Evolutionary conservation across 2,329 filamentous ascomycete genomes (phyloP).

Genomic region (Paraphoma chrysanthemicola): DNA sequence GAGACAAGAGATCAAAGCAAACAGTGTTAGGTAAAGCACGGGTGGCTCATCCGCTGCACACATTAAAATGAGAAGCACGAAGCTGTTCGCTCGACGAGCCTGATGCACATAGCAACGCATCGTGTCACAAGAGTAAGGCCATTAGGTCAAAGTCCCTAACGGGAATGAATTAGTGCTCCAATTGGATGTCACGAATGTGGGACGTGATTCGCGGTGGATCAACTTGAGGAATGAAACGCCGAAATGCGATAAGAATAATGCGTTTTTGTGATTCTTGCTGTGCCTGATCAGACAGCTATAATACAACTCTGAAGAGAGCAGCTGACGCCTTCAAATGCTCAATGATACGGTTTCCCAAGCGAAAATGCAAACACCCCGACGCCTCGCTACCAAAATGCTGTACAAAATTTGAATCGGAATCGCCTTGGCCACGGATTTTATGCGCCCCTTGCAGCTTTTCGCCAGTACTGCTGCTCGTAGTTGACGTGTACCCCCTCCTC

Average conservation of each 20-base stretch:
- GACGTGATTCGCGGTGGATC: neutral
- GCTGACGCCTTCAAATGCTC: constrained; percentile 32
- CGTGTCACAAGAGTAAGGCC: too few species aligned
- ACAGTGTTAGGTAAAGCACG: neutral
- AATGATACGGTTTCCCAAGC: constrained; percentile 18
- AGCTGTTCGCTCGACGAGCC: too few species aligned
- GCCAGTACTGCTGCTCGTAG: constrained; percentile 66
- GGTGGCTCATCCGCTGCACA: too few species aligned
- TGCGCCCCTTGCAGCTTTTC: constrained; percentile 50
- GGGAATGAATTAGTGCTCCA: too few species aligned
- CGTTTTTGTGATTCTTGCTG: neutral
- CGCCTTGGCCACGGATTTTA: constrained; percentile 2
- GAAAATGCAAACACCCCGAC: constrained; percentile 41
- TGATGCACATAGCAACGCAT: too few species aligned
- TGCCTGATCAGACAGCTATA: constrained; percentile 13
- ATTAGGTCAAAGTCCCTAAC: too few species aligned
- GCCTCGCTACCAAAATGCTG: constrained; percentile 49
- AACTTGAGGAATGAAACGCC: neutral
- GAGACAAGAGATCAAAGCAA: constrained; percentile 3
- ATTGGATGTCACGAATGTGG: too few species aligned
- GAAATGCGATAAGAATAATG: neutral
- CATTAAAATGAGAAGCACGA: too few species aligned
- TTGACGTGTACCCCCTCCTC: constrained; percentile 60
- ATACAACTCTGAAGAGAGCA: constrained; percentile 22
- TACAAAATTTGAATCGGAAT: constrained; percentile 8